Percentiles rank a stretch among this genome's conserved stretches.
These are phyloP conservation scores for Larix sibirica DNA, from an alignment of 83 land plant genomes.

Conservation along the genomic window DNA sequence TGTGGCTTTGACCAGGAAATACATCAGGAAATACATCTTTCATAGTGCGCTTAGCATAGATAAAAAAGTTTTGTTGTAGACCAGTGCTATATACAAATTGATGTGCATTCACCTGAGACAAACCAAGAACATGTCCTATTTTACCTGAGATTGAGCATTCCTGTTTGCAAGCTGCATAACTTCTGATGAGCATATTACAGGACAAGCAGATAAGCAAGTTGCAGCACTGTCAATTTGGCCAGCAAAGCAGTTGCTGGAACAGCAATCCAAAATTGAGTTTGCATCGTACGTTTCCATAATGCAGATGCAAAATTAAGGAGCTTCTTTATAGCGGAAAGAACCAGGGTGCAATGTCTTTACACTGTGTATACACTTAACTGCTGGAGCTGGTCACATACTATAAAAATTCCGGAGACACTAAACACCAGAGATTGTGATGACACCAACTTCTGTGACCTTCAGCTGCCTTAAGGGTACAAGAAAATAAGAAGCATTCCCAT, in stretches of 20 bases:
- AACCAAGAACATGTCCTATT: slow-evolving; percentile 8
- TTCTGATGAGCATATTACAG: neutral
- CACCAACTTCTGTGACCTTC: neutral
- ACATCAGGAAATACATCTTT: slow-evolving; percentile 15
- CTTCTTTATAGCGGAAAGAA: slow-evolving; percentile 1
- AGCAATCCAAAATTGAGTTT: slow-evolving; percentile 12
- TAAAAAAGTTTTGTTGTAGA: neutral
- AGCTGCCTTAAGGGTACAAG: slow-evolving; percentile 1
- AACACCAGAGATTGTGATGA: neutral
- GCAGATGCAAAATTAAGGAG: slow-evolving; percentile 7
- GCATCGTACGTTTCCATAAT: slow-evolving; percentile 8
- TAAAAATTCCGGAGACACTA: neutral
- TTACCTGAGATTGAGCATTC: slow-evolving; percentile 10
- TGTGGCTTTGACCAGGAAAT: slow-evolving; percentile 17
- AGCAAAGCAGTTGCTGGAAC: slow-evolving; percentile 1
- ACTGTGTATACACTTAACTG: neutral
- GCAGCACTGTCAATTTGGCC: neutral
- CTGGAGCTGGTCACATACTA: slow-evolving; percentile 3
- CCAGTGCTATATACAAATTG: slow-evolving; percentile 7
- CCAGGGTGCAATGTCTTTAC: neutral
- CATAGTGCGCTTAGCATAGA: too few species aligned
- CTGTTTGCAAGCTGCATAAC: slow-evolving; percentile 1
- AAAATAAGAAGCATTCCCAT: neutral
- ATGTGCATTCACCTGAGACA: slow-evolving; percentile 10
- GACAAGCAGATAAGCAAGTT: neutral